Percentiles rank a stretch among this genome's conserved stretches.
Evolutionary conservation across 805 yeast genomes (phyloP).

Genomic region (Scheffersomyces coipomensis): DNA sequence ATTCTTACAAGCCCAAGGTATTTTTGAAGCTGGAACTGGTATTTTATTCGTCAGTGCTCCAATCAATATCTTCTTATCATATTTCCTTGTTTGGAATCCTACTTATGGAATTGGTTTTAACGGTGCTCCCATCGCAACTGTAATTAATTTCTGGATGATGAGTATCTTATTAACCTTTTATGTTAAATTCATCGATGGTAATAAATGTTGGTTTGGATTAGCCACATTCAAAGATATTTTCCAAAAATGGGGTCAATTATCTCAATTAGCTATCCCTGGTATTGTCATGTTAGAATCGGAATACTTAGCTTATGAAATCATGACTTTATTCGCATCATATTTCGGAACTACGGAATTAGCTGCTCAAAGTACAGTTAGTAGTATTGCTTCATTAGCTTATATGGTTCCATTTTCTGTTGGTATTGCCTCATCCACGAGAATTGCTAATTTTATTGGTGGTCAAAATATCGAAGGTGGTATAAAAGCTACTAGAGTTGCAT

Average conservation of each 20-base stretch:
- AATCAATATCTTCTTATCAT: conserved; percentile 36
- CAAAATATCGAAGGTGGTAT: conserved; percentile 37
- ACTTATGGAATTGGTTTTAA: conserved; percentile 38
- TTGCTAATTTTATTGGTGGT: conserved; percentile 45
- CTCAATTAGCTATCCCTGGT: conserved; percentile 43
- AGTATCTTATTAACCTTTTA: conserved; percentile 32
- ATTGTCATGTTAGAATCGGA: conserved; percentile 46
- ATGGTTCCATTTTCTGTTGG: conserved; percentile 48
- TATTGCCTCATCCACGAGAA: conserved; percentile 43
- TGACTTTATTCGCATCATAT: conserved; percentile 45
- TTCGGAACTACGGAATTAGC: conserved; percentile 51
- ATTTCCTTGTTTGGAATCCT: conserved; percentile 43
- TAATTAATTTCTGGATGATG: conserved; percentile 43
- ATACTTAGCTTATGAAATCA: conserved; percentile 45
- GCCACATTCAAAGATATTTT: conserved; percentile 35
- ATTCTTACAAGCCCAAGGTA: conserved; percentile 46
- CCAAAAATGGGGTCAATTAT: conserved; percentile 33
- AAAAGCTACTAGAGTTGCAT: conserved; percentile 31
- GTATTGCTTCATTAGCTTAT: conserved; percentile 43
- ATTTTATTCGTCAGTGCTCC: conserved; percentile 42
- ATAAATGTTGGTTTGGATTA: conserved; percentile 68
- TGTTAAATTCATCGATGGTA: conserved; percentile 55
- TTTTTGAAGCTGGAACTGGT: conserved; percentile 47
- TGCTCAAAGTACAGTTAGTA: conserved; percentile 51
- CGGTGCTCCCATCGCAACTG: conserved; percentile 45